Evolutionary conservation across 2,329 filamentous ascomycete species (phyloP), one percentile per base, ranked within the genome.

Genomic region (Penicillium oxalicum): DNA sequence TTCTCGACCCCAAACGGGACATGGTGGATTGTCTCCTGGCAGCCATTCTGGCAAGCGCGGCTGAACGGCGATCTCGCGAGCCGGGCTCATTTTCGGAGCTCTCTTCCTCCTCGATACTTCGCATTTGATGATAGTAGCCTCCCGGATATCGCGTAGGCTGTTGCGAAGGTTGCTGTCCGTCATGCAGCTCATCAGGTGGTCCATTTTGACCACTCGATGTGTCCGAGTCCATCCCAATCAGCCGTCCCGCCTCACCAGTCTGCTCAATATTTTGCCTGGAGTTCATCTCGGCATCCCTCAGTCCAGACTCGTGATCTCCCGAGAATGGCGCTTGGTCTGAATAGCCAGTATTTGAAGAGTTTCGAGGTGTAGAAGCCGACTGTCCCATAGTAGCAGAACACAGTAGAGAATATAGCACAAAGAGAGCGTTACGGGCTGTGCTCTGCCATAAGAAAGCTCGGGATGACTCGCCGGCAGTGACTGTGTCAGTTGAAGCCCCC

Each of bases 1-100:
- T 66, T 50, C 73, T 66, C 18, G 74, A 74, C 11, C 73, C 72
- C 38, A 77, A 59, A 35, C 74, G 64, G 44, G 73, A 76, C 68
- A 77, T 73, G 11, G 72, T 68, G 4, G 73, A 75, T 50, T 71
- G 71, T 49, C 71, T 66, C 54, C 70, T 67, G 32, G 66, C 60
- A 45, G 67, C 63, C 51, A 71, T 58, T 49, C 64, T 57, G 55
- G 66, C 48, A 55, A 70, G 51, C 29, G 66, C 58, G 49, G 63
- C 57, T 34, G 61, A 62, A 34, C 60, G 62, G 48, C 56, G 63
- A 36, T 67, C 65, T 12, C 63, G 60, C 32, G 67, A 57, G 29
- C 57, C 56, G 26, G 58, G 47, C 40, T 66, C 63, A 48, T 65
- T 57, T 38, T 70, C 61, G n/a, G 63, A 55, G 29, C 57, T 61